Conservation (phyloP, 169 alveolate species). For the Eimeria praecox region DNA sequence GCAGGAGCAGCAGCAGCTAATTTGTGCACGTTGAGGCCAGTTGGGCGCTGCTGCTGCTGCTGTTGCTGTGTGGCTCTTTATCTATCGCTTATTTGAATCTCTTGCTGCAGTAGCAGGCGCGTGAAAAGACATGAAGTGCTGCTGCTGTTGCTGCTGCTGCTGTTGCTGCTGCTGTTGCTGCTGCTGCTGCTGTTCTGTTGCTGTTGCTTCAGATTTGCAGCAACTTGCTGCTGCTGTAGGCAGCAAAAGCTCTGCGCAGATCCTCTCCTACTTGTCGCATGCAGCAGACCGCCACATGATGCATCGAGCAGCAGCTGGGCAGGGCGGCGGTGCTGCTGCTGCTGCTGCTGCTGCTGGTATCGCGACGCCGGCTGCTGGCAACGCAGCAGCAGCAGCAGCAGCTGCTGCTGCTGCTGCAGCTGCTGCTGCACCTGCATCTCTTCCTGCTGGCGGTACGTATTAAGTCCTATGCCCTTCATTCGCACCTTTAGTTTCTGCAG, state of each 20-base stretch:
- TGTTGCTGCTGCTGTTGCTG: not conserved
- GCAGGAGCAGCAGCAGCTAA: not conserved
- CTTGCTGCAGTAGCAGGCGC: not conserved
- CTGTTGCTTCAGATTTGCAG: slow-evolving; percentile 56
- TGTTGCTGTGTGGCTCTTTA: not conserved
- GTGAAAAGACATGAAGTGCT: not conserved
- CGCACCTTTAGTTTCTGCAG: not conserved
- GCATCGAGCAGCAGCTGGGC: slow-evolving; percentile 62
- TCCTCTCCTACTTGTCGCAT: slow-evolving; percentile 59
- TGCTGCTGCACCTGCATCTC: not conserved
- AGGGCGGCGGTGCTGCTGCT: slow-evolving; percentile 23
- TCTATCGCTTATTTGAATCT: not conserved
- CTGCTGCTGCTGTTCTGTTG: slow-evolving; percentile 10
- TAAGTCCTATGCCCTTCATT: not conserved
- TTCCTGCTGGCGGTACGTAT: not conserved
- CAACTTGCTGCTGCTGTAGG: slow-evolving; percentile 78
- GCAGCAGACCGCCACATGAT: slow-evolving; percentile 69
- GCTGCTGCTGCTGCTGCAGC: slow-evolving; percentile 19
- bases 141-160: slow-evolving; percentile 20
- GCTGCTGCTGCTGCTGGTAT: slow-evolving; percentile 15
- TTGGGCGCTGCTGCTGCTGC: not conserved
- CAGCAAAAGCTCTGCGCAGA: slow-evolving; percentile 72
- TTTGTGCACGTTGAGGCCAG: not conserved
- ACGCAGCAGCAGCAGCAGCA: not conserved
- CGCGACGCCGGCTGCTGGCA: slow-evolving; percentile 17